phyloP scores from a whole-genome alignment of 139 green algal species.

The Asterochloris sp. region DNA sequence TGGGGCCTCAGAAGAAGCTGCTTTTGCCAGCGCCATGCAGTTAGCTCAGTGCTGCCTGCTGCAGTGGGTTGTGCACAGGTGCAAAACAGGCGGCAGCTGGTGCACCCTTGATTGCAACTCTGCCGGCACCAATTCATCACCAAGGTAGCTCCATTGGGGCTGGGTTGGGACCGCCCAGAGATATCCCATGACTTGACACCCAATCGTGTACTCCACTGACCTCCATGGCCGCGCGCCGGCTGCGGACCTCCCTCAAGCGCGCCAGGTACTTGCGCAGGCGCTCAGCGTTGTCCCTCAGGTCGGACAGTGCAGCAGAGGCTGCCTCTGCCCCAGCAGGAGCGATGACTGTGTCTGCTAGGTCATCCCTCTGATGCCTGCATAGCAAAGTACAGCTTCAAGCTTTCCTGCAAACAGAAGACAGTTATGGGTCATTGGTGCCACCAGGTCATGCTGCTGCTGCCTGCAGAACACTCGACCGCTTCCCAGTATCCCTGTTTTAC shows the following conservation, averaged over 20 bases:
- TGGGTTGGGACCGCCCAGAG: neutral
- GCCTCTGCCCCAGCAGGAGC: slow-evolving; percentile 42
- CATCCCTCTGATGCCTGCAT: slow-evolving; percentile 18
- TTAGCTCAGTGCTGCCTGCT: too few species aligned
- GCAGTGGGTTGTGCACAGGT: too few species aligned
- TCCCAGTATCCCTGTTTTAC: too few species aligned
- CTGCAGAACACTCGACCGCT: slow-evolving; percentile 1
- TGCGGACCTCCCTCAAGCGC: slow-evolving; percentile 64
- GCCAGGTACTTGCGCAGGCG: slow-evolving; percentile 72
- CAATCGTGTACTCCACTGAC: slow-evolving; percentile 14
- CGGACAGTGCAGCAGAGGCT: slow-evolving; percentile 29
- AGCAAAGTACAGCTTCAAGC: too few species aligned
- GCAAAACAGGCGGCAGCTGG: too few species aligned
- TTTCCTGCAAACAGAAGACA: neutral
- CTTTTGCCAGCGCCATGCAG: too few species aligned
- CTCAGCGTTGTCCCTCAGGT: slow-evolving; percentile 51
- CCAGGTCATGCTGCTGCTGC: neutral
- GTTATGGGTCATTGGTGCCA: neutral
- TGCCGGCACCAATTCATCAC: too few species aligned
- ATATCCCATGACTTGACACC: neutral
- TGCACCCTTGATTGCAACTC: too few species aligned
- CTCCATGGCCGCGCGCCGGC: slow-evolving; percentile 47
- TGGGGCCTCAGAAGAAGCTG: too few species aligned
- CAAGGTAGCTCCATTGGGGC: too few species aligned
- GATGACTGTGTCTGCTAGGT: slow-evolving; percentile 52